phyloP scores from a whole-genome alignment of 164 flowering plant species.

The Aristolochia fimbriata region DNA sequence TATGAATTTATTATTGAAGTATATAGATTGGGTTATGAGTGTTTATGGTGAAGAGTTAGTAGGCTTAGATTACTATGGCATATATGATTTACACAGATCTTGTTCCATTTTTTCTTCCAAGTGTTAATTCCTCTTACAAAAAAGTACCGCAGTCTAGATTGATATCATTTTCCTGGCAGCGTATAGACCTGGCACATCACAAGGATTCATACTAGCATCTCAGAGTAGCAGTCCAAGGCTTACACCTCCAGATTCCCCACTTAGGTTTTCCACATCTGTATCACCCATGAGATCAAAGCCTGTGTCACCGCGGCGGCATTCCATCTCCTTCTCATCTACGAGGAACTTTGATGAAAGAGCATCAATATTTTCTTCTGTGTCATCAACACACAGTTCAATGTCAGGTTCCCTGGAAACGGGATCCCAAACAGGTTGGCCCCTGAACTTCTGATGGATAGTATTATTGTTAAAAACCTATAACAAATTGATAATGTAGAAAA shows the following conservation, averaged over 20 bases:
- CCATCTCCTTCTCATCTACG: constrained; percentile 63
- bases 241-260: constrained; percentile 90
- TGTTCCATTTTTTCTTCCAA: no score
- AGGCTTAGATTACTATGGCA: no score
- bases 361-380: constrained; percentile 42
- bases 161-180: constrained; percentile 21
- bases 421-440: constrained; percentile 49
- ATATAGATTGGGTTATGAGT: no score
- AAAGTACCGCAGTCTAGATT: neutral
- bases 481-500: no score
- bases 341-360: constrained; percentile 65
- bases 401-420: constrained; percentile 46
- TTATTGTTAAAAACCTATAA: no score
- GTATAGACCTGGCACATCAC: constrained; percentile 44
- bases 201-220: constrained; percentile 50
- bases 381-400: constrained; percentile 42
- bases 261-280: constrained; percentile 46
- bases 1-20: no score
- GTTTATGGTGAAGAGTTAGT: no score
- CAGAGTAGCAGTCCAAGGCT: constrained; percentile 63
- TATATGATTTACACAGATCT: no score
- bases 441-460: neutral
- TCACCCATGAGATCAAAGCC: constrained; percentile 63
- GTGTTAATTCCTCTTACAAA: no score
- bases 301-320: constrained; percentile 62